Conservation (phyloP, 345 rosid genomes). For the Abelmoschus esculentus region DNA sequence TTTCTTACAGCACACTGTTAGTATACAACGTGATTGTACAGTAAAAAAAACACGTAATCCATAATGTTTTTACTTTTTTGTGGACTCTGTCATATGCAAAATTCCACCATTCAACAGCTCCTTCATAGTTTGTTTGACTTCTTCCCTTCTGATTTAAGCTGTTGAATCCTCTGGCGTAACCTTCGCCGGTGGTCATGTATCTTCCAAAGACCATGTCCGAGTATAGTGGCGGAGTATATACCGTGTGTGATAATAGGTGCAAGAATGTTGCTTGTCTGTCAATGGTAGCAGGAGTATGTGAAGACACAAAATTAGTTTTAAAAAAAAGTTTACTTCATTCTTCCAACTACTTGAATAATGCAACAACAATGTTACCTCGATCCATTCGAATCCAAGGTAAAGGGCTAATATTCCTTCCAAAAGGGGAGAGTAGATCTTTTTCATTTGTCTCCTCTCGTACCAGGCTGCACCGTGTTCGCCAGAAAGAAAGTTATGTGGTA, state of each 20-base stretch:
- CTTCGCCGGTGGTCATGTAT: conserved; percentile 72
- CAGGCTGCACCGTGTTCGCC: conserved; percentile 53
- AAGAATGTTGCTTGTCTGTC: conserved; percentile 75
- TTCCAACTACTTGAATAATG: background rate
- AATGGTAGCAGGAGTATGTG: background rate
- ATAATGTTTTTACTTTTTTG: background rate
- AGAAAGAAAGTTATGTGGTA: background rate
- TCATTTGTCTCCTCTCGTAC: conserved; percentile 97
- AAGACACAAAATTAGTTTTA: background rate
- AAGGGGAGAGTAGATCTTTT: conserved; percentile 89
- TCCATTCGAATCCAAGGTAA: conserved; percentile 93
- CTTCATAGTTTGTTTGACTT: conserved; percentile 18
- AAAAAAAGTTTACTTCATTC: background rate
- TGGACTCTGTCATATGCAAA: conserved; percentile 13
- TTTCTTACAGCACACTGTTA: conserved; percentile 7
- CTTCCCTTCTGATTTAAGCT: conserved; percentile 38
- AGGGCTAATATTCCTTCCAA: conserved; percentile 85
- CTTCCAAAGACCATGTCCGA: conserved; percentile 92
- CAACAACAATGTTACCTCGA: conserved; percentile 45
- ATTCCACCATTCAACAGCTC: conserved; percentile 5
- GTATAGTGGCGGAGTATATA: conserved; percentile 68
- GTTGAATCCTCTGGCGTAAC: conserved; percentile 63
- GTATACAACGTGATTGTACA: background rate
- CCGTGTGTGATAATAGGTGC: conserved; percentile 88
- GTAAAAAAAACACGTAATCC: background rate